phyloP scores from a whole-genome alignment of 441 rosid genomes.

The Adansonia grandidieri region DNA sequence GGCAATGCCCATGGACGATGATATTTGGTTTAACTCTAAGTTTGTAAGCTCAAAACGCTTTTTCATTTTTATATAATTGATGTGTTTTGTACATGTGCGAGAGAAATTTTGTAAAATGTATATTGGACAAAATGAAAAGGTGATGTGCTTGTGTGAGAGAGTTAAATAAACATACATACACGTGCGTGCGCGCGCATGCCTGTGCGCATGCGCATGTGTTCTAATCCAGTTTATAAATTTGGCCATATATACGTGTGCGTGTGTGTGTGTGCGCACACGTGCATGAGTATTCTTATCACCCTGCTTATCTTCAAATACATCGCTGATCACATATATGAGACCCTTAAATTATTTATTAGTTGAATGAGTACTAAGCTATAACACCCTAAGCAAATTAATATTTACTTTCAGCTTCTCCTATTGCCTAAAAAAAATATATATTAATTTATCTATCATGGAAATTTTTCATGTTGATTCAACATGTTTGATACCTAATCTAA shows the following conservation, averaged over 20 bases:
- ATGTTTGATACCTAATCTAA: not conserved
- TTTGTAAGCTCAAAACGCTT: not conserved
- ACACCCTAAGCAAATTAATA: not conserved
- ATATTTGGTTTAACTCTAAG: not conserved
- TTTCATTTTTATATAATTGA: not conserved
- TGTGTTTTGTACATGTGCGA: not conserved
- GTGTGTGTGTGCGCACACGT: too few relatives aligned
- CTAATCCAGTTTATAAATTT: not conserved
- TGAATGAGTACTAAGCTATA: not conserved
- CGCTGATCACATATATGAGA: not conserved
- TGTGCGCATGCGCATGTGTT: not conserved
- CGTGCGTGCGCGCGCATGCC: not conserved
- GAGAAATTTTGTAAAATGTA: not conserved
- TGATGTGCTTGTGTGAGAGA: not conserved
- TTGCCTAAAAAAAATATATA: not conserved
- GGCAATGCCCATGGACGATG: slow-evolving; percentile 2
- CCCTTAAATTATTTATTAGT: not conserved
- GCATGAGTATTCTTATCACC: not conserved
- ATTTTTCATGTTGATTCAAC: not conserved
- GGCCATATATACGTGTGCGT: not conserved
- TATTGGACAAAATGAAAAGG: not conserved
- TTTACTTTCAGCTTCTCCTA: slow-evolving; percentile 16
- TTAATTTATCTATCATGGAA: slow-evolving; percentile 3
- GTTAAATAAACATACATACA: not conserved
- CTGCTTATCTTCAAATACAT: not conserved